Evolutionary conservation across 805 yeast species (phyloP), one percentile per base, ranked within the genome.

Genomic region (Zygosaccharomyces kombuchaensis): DNA sequence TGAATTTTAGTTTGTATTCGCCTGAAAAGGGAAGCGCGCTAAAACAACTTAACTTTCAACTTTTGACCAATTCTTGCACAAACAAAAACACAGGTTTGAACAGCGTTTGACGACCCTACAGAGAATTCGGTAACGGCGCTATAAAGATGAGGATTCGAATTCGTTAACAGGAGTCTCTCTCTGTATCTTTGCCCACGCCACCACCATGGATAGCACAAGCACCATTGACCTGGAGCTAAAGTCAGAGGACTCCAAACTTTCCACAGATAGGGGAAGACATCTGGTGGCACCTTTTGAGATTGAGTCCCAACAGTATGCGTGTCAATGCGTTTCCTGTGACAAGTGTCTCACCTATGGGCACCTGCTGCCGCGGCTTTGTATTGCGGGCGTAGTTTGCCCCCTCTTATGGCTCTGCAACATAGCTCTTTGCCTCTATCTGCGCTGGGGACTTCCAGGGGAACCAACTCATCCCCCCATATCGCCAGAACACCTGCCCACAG

Each of bases 401-500:
- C 4, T 57, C 2, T 35, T 54, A 14, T 58, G 62, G 61, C 2
- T 60, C 6, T 34, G 34, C 12, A 47, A 54, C 38, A 34, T 62
- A 2, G 23, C 35, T 3, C 9, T 56, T 6, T 60, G 50, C 37
- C 2, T 55, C 1, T 55, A 57, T 51, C 42, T 50, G 6, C 59
- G 56, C 40, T 46, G 55, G 46, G 45, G 49, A 26, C 39, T 54
- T 12, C 49, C 55, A 34, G 59, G 58, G 44, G 59, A 55, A 43
- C 52, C 59, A 14, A 42, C 44, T 13, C 60, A 56, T 40, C 45
- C 53, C 29, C 48, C 41, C 34, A 34, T 65, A 27, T 45, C 50
- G 6, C 51, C 52, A 19, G 56, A 54, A 30, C 63, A 62, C 26
- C 52, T 56, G 23, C 69, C 67, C 12, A 62, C 65, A 30, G 40